Evolutionary conservation across 2,329 filamentous ascomycete genomes (phyloP).

Genomic region (Talaromyces sp.): DNA sequence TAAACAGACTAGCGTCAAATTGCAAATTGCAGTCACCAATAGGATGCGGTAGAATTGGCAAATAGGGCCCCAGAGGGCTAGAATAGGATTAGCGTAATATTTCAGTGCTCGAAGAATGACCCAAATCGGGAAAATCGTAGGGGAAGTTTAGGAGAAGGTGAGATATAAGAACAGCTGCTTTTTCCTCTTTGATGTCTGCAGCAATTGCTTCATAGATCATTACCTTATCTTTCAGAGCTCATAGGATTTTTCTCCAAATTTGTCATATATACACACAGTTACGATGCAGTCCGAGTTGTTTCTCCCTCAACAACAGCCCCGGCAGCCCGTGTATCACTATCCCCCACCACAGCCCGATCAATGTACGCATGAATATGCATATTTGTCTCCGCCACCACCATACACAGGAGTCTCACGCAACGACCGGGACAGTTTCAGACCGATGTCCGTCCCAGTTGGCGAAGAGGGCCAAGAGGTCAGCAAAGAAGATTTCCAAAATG

Average conservation of each 20-base stretch:
- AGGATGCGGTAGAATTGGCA: not conserved
- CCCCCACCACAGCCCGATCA: not conserved
- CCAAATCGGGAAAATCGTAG: constrained; percentile 4
- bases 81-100: not conserved
- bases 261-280: not conserved
- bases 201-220: not conserved
- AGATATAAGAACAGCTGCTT: not conserved
- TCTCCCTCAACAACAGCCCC: not conserved
- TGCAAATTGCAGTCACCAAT: too few relatives aligned
- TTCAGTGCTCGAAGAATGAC: not conserved
- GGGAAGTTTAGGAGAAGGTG: not conserved
- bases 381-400: not conserved
- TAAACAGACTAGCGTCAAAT: not conserved
- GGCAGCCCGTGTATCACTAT: not conserved
- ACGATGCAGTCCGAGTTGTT: not conserved
- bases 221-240: not conserved
- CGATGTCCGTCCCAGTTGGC: not conserved
- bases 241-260: not conserved
- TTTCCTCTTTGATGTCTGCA: not conserved
- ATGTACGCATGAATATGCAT: not conserved
- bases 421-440: not conserved
- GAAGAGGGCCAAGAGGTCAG: not conserved
- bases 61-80: not conserved
- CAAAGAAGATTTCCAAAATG: not conserved
- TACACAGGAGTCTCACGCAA: not conserved